Percentiles rank a stretch among this genome's conserved stretches.
phyloP scores from a whole-genome alignment of 208 protist genomes.

The Trichomonas tenax region DNA sequence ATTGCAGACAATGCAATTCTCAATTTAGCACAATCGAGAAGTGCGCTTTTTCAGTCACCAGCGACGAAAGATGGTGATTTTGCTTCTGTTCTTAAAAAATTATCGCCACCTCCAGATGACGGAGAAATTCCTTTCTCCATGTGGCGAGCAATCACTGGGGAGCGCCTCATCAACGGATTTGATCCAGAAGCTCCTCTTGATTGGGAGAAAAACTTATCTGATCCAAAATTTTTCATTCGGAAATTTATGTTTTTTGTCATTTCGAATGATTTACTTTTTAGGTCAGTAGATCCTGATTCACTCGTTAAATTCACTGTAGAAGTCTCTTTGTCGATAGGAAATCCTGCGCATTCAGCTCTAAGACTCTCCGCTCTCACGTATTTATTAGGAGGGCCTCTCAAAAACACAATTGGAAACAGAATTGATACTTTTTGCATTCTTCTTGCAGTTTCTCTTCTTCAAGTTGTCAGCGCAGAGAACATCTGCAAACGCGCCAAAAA shows the following conservation, averaged over 20 bases:
- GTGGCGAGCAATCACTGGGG: neutral
- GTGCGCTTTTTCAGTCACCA: neutral
- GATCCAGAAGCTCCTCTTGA: neutral
- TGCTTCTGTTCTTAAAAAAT: neutral
- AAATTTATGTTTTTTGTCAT: neutral
- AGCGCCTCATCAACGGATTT: neutral
- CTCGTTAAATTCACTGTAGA: neutral
- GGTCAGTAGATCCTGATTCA: neutral
- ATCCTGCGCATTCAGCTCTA: neutral
- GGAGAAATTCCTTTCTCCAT: neutral
- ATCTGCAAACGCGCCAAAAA: neutral
- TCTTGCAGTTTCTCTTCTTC: neutral
- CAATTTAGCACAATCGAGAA: neutral
- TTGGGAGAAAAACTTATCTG: neutral
- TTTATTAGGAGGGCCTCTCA: neutral
- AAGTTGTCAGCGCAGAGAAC: neutral
- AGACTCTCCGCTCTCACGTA: neutral
- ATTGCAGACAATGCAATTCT: neutral
- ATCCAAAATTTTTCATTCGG: neutral
- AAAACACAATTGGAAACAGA: neutral
- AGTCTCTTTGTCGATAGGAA: neutral
- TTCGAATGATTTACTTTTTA: neutral
- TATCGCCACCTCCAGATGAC: neutral
- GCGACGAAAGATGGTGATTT: neutral
- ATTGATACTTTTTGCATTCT: neutral